Evolutionary conservation across 495 filamentous ascomycete species (phyloP), one percentile per base, ranked within the genome.

Genomic region (Pyrenula aspistea): DNA sequence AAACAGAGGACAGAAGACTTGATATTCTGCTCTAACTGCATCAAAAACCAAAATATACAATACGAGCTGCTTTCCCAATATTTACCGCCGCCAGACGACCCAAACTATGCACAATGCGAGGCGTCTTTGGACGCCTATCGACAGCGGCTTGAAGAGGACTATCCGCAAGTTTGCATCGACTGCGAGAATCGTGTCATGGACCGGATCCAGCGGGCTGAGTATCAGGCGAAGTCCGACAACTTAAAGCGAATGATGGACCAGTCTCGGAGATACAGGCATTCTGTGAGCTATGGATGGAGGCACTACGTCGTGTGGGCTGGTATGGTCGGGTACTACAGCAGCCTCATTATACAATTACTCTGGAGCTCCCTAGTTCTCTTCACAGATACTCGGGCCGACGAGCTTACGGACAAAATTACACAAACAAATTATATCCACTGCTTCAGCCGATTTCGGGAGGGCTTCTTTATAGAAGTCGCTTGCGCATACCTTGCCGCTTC

Each of bases 11-110:
- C 64, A n/a, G 67, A 80, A 51, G 60, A 75, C 4, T 62, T 65
- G n/a, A 65, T 84, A 53, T 96, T 96, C 70, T 96, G 91, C 72
- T 66, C 75, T 12, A 83, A 77, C 54, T 96, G 91, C 63, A 64
- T 87, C 52, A 85, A 85, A 62, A 95, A 96, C 67, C 91, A 96
- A 66, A 83, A 86, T 58, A 71, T 95, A 31, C 78, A 88, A 55
- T 82, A 77, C 47, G 74, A 80, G 24, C 74, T 77, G 0, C 68
- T 96, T 10, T 83, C 87, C 2, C 81, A 81, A 49, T 91, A 89
- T 59, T 76, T 87, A 55, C 85, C 87, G 1, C 72, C 83, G 20
- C 72, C 83, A 19, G 77, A 85, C n/a, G 77, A 87, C 54, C 81
- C 84, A 19, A 62, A 72, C 2, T 86, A 88, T 63, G 67, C 74